A percentile compares a stretch with the other conserved stretches of the same genome.
phyloP scores from a whole-genome alignment of 495 filamentous ascomycete genomes.

The Hypomontagnella monticulosa region DNA sequence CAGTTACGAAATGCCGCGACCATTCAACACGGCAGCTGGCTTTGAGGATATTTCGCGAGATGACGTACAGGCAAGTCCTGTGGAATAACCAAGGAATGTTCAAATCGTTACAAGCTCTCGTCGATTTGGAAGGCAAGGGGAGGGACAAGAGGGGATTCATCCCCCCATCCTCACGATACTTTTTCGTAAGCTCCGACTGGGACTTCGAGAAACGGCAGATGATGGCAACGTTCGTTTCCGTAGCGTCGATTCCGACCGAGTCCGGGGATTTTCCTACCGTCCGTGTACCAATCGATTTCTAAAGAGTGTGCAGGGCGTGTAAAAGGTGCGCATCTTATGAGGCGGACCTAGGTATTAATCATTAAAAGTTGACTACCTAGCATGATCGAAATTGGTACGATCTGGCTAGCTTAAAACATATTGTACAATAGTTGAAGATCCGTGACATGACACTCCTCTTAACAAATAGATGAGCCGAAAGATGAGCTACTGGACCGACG shows the following conservation, averaged over 20 bases:
- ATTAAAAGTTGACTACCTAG: background rate
- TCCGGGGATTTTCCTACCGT: constrained; percentile 20
- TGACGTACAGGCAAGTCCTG: constrained; percentile 31
- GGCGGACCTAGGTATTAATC: background rate
- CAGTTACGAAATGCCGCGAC: constrained; percentile 37
- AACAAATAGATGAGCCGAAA: background rate
- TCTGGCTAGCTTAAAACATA: too few relatives aligned
- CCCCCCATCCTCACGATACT: constrained; percentile 33
- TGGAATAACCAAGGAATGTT: constrained; percentile 39
- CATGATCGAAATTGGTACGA: background rate
- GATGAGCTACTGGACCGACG: background rate
- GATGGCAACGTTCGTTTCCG: constrained; percentile 30
- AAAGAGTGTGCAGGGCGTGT: background rate
- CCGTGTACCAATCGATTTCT: constrained; percentile 25
- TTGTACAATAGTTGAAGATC: too few relatives aligned
- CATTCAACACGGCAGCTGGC: constrained; percentile 22
- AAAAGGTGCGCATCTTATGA: background rate
- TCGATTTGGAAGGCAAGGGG: constrained; percentile 31
- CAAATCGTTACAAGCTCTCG: constrained; percentile 28
- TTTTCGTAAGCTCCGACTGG: constrained; percentile 35
- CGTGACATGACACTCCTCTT: background rate
- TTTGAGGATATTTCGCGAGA: constrained; percentile 26
- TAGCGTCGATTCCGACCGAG: constrained; percentile 16
- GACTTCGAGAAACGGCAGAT: constrained; percentile 30
- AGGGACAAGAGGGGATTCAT: constrained; percentile 35